A percentile compares a stretch with the other conserved stretches of the same genome.
phyloP scores from a whole-genome alignment of 805 yeast genomes.

The Nadsonia fulvescens region DNA sequence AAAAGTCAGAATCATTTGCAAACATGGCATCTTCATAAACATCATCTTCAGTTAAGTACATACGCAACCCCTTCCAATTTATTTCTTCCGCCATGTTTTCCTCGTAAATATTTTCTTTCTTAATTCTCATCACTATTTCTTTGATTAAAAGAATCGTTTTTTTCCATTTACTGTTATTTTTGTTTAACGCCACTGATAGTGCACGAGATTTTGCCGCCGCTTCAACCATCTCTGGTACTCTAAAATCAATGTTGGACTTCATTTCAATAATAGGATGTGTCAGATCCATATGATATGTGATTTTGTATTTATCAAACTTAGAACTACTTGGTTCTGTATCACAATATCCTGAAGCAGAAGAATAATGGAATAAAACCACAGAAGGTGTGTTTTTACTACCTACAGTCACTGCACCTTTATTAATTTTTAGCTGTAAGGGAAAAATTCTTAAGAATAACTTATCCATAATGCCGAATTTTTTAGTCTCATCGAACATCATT shows the following conservation, averaged over 20 bases:
- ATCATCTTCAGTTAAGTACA: conserved; percentile 35
- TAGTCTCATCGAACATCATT: no score
- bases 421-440: conserved; percentile 46
- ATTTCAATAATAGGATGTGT: conserved; percentile 39
- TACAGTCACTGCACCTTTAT: conserved; percentile 52
- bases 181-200: no score
- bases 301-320: conserved; percentile 38
- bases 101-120: no score
- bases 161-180: no score
- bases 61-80: conserved; percentile 74
- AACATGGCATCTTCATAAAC: conserved; percentile 18
- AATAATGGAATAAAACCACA: conserved; percentile 43
- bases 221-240: conserved; percentile 16
- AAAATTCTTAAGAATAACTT: conserved; percentile 19
- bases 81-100: no score
- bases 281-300: conserved; percentile 26
- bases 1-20: conserved; percentile 16
- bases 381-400: conserved; percentile 73
- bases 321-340: conserved; percentile 37
- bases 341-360: conserved; percentile 32
- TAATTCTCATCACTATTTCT: no score
- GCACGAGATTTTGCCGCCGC: no score
- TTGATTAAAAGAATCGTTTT: no score
- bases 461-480: conserved; percentile 8
- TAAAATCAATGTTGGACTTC: conserved; percentile 54